Conservation (phyloP, 768 basidiomycete genomes). For the Goffeauzyma gilvescens region DNA sequence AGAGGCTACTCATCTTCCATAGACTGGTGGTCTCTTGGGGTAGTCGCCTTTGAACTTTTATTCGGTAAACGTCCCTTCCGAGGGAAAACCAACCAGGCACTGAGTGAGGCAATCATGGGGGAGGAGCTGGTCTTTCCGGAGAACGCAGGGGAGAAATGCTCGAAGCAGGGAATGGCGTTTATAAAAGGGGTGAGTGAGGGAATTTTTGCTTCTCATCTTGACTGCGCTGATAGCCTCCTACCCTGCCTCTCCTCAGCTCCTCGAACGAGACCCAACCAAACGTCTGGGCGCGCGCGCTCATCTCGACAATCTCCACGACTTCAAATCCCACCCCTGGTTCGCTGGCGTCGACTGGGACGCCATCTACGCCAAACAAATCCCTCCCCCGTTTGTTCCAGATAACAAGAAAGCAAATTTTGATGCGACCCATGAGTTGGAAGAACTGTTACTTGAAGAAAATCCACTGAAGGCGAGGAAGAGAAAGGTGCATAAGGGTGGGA, state of each 20-base stretch:
- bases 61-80: slow-evolving; percentile 84
- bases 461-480: slow-evolving; percentile 85
- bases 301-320: slow-evolving; percentile 59
- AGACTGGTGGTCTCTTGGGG: slow-evolving; percentile 94
- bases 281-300: slow-evolving; percentile 61
- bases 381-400: slow-evolving; percentile 78
- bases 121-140: slow-evolving; percentile 80
- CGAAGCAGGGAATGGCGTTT: slow-evolving; percentile 54
- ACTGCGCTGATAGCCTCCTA: neutral
- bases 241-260: slow-evolving; percentile 39
- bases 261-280: slow-evolving; percentile 65
- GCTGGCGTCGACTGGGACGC: slow-evolving; percentile 57
- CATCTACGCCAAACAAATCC: slow-evolving; percentile 43
- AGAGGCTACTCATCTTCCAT: slow-evolving; percentile 85
- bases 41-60: slow-evolving; percentile 71
- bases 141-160: slow-evolving; percentile 61
- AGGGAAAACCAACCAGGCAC: slow-evolving; percentile 75
- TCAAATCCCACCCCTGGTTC: slow-evolving; percentile 75
- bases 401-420: slow-evolving; percentile 99
- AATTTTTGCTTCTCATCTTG: neutral
- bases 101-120: slow-evolving; percentile 79
- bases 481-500: slow-evolving; percentile 72
- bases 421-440: slow-evolving; percentile 92
- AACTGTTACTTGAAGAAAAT: slow-evolving; percentile 85
- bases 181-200: slow-evolving; percentile 50